Evolutionary conservation across 768 basidiomycete genomes (phyloP).

Genomic region (Polyporus arcularius): DNA sequence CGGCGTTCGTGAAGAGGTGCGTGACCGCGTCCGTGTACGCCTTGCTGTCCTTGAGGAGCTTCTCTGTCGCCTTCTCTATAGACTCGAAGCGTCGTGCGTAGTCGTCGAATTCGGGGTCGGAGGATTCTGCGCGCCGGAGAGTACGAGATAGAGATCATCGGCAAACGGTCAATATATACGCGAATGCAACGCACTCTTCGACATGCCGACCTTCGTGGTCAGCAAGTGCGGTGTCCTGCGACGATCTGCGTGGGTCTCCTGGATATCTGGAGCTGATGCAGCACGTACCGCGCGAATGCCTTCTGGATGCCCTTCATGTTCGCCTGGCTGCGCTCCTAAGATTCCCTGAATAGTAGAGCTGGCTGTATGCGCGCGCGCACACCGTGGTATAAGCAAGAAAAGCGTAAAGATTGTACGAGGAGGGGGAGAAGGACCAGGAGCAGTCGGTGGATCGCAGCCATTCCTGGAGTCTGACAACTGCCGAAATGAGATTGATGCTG

Average conservation of each 20-base stretch:
- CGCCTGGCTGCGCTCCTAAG: neutral
- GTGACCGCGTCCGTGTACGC: conserved; percentile 80
- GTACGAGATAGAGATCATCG: neutral
- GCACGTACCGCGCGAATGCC: conserved; percentile 31
- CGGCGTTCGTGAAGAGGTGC: conserved; percentile 70
- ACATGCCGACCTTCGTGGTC: conserved; percentile 84
- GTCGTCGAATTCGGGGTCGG: conserved; percentile 90
- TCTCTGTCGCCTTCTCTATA: conserved; percentile 82
- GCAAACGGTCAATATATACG: conserved; percentile 24
- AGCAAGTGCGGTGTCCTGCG: conserved; percentile 87
- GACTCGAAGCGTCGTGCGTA: conserved; percentile 74
- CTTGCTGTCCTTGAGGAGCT: conserved; percentile 90
- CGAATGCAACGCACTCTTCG: conserved; percentile 68
- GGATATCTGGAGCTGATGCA: neutral
- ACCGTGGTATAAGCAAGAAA: neutral
- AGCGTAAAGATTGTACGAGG: neutral
- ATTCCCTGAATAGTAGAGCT: neutral
- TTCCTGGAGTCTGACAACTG: neutral
- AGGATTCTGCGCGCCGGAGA: conserved; percentile 54
- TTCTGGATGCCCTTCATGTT: conserved; percentile 32
- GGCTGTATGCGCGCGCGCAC: neutral
- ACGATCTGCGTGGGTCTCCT: neutral
- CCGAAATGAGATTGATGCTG: conserved; percentile 3
- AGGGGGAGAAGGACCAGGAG: neutral
- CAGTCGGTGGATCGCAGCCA: conserved; percentile 12